phyloP scores from a whole-genome alignment of 202 grass and related monocot species.

The Schoenoplectus triqueter region DNA sequence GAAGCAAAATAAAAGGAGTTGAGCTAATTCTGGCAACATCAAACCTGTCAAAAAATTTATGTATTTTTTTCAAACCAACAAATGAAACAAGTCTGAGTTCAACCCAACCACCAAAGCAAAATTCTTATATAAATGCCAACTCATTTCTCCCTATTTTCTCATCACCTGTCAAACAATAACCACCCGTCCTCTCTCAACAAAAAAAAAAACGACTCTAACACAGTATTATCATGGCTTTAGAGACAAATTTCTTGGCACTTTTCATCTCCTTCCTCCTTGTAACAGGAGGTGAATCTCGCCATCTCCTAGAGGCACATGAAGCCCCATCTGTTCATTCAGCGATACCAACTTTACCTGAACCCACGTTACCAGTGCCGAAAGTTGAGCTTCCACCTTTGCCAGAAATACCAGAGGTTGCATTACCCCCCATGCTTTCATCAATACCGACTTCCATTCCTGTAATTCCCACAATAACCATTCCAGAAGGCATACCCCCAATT shows the following conservation, averaged over 20 bases:
- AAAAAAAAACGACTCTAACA: background rate
- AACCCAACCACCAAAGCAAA: slow-evolving; percentile 4
- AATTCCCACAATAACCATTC: slow-evolving; percentile 20
- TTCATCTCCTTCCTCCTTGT: slow-evolving; percentile 13
- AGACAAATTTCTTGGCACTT: background rate
- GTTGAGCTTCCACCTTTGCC: background rate
- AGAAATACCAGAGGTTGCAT: background rate
- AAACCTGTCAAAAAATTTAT: background rate
- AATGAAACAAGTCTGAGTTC: slow-evolving; percentile 7
- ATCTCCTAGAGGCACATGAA: background rate
- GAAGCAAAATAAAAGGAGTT: slow-evolving; percentile 21
- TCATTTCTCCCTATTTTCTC: slow-evolving; percentile 2
- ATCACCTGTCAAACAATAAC: slow-evolving; percentile 12
- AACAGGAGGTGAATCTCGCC: background rate
- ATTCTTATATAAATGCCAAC: slow-evolving; percentile 19
- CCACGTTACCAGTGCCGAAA: background rate
- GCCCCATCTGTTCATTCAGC: background rate
- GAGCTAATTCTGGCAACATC: slow-evolving; percentile 11
- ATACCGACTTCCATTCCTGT: slow-evolving; percentile 2
- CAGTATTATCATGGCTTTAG: slow-evolving; percentile 1
- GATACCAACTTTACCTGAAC: slow-evolving; percentile 5
- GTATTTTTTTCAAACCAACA: slow-evolving; percentile 29
- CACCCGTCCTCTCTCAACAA: background rate
- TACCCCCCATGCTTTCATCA: background rate
- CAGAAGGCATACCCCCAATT: slow-evolving; percentile 18